Conservation (phyloP, 2,329 filamentous ascomycete species). For the Chaetomium sp. region DNA sequence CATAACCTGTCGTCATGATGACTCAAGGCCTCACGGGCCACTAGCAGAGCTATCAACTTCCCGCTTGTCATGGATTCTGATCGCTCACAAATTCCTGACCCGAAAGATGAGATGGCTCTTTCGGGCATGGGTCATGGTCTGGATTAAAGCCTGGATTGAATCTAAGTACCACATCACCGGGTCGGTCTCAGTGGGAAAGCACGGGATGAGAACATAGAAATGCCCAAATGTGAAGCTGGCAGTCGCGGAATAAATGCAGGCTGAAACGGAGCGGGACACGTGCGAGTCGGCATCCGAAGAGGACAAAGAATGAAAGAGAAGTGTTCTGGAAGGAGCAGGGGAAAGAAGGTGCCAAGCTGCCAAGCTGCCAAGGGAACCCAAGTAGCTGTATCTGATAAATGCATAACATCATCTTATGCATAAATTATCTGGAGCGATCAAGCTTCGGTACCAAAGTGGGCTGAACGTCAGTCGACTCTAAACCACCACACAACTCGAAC, state of each 20-base stretch:
- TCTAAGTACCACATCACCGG: background rate
- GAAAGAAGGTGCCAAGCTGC: background rate
- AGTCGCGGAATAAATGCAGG: background rate
- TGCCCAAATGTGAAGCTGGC: background rate
- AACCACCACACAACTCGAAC: slow-evolving; percentile 19
- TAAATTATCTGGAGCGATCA: background rate
- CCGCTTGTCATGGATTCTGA: background rate
- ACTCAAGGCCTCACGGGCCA: background rate
- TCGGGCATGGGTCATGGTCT: background rate
- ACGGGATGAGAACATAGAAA: slow-evolving; percentile 5
- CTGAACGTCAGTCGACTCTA: background rate
- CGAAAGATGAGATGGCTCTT: background rate
- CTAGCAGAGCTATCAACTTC: background rate
- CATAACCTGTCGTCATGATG: background rate
- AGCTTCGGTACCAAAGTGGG: slow-evolving; percentile 1
- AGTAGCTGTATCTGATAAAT: background rate
- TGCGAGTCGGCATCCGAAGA: background rate
- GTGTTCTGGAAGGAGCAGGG: slow-evolving; percentile 1
- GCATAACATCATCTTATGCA: slow-evolving; percentile 4
- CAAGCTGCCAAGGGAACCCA: background rate
- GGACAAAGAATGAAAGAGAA: background rate
- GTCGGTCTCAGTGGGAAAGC: background rate
- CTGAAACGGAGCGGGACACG: background rate
- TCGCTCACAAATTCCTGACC: background rate
- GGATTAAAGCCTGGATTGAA: background rate